Base-by-base conservation (phyloP, 106 monocot genomes). In the Hemerocallis citrina region DNA sequence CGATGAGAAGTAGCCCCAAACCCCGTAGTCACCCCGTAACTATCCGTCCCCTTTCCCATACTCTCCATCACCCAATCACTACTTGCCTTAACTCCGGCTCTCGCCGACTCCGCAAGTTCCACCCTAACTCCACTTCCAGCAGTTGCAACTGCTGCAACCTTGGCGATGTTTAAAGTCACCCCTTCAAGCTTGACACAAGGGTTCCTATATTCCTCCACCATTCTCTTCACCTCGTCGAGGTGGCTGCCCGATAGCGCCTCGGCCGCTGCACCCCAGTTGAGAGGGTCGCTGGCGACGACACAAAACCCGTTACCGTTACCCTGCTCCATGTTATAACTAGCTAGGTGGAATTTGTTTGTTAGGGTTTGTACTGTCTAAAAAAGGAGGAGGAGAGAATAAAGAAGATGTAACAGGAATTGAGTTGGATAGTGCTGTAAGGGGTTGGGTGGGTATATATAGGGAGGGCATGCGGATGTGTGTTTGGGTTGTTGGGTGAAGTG, bases 21-120 rank as follows among this genome's bases (percentile, higher is more conserved):
- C 15, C 82, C 77, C 16, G 82, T 82, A 55, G 81, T 82, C 23
- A 82, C 81, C 27, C 82, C 82, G 48, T 77, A 82, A 55, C 69
- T 69, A 42, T 77, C 82, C 17, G 77, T 74, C 2, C 82, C 82
- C 13, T 40, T 55, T 35, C 28, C 35, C 81, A 75, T 67, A 63
- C 71, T 75, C 5, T 80, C 63, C 62, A 63, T 63, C 24, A 76
- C 81, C 76, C 81, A 81, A 7, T 63, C 56, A 38, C 75, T 81
- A 43, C 80, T 81, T 21, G 75, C 75, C 59, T 67, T 58, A 15
- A 81, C 75, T 7, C 71, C 23, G 12, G 19, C 71, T n/a, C 80
- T 62, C 9, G 66, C 63, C 0, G 56, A 23, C 62, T 75, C 80
- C 15, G 50, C 45, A 1, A 81, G 71, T 68, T 63, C 57, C 15